These are phyloP conservation scores for Rhazya stricta DNA, from an alignment of 257 asterid genomes.

Conservation along the genomic window DNA sequence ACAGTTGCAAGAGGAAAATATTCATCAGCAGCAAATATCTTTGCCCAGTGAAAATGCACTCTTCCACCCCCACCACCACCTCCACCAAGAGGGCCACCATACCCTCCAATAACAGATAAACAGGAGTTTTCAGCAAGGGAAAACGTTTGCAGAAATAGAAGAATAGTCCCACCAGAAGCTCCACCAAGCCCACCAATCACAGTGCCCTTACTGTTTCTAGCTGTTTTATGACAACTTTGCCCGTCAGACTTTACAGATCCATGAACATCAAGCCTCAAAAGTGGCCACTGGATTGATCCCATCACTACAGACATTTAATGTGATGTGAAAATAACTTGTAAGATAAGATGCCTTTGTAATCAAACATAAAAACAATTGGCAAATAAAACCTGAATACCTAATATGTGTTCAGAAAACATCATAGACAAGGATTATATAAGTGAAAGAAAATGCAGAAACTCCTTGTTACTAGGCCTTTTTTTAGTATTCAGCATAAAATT, in stretches of 20 bases:
- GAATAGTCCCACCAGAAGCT: slow-evolving; percentile 95
- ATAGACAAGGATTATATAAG: neutral
- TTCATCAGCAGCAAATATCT: slow-evolving; percentile 61
- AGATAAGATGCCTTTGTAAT: neutral
- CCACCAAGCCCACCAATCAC: slow-evolving; percentile 81
- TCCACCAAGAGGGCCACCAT: slow-evolving; percentile 82
- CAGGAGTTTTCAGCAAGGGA: slow-evolving; percentile 64
- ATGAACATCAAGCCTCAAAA: slow-evolving; percentile 52
- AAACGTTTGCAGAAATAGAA: slow-evolving; percentile 65
- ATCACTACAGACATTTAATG: slow-evolving; percentile 43
- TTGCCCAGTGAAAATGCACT: slow-evolving; percentile 94
- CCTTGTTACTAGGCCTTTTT: neutral
- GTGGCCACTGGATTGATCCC: slow-evolving; percentile 93
- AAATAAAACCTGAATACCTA: neutral
- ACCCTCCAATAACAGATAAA: slow-evolving; percentile 79
- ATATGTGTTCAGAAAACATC: neutral
- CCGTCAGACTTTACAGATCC: slow-evolving; percentile 86
- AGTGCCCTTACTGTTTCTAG: slow-evolving; percentile 49
- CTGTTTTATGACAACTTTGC: slow-evolving; percentile 48
- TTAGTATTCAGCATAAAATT: neutral
- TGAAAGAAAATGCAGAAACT: neutral
- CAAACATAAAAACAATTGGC: neutral
- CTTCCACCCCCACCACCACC: slow-evolving; percentile 99
- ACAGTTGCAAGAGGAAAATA: slow-evolving; percentile 77
- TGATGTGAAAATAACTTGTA: slow-evolving; percentile 25